phyloP scores from a whole-genome alignment of 108 stramenopile species.

The Nitzschia putrida region DNA sequence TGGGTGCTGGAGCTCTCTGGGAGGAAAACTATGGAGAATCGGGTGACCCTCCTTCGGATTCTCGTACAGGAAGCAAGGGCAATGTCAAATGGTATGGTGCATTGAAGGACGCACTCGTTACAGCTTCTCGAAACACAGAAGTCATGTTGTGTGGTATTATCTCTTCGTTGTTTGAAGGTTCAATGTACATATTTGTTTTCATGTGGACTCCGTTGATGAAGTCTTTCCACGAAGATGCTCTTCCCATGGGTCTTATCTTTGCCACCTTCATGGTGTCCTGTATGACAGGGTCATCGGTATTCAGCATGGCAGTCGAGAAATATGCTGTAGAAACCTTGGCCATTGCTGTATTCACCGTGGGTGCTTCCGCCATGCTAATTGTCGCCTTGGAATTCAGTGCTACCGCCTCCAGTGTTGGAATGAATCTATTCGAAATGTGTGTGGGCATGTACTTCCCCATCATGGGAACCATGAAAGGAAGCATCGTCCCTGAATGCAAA shows the following conservation, averaged over 20 bases:
- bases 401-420: constrained; percentile 73
- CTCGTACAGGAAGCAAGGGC: constrained; percentile 69
- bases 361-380: constrained; percentile 59
- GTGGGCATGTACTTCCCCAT: constrained; percentile 96
- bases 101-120: constrained; percentile 57
- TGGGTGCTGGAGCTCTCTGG: constrained; percentile 79
- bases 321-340: constrained; percentile 65
- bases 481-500: constrained; percentile 91
- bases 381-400: constrained; percentile 59
- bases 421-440: constrained; percentile 93
- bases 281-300: constrained; percentile 88
- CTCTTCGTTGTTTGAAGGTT: constrained; percentile 91
- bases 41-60: constrained; percentile 1
- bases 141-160: constrained; percentile 85
- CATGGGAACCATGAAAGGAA: constrained; percentile 93
- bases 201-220: constrained; percentile 94
- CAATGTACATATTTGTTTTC: constrained; percentile 94
- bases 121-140: constrained; percentile 63
- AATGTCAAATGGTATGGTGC: constrained; percentile 49
- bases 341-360: constrained; percentile 65
- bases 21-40: constrained; percentile 92
- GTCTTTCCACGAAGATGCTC: constrained; percentile 34
- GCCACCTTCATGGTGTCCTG: constrained; percentile 94
- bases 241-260: constrained; percentile 94
- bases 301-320: constrained; percentile 72